Percentiles rank a stretch among this genome's conserved stretches.
phyloP scores from a whole-genome alignment of 352 stramenopile species.

The Pythium diclinum region DNA sequence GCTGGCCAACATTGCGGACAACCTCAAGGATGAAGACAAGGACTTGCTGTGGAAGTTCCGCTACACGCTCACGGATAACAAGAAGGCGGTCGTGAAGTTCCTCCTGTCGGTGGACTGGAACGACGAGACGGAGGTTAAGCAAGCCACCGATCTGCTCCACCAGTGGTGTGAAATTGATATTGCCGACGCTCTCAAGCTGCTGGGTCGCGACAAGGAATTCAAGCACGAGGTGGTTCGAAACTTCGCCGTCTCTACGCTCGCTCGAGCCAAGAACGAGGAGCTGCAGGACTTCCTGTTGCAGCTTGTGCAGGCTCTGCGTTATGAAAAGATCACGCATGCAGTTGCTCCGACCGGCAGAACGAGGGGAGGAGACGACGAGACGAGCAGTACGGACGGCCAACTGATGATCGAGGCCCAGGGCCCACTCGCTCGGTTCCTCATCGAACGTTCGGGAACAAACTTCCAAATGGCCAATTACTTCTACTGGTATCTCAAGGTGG shows the following conservation, averaged over 20 bases:
- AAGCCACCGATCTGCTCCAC: constrained; percentile 80
- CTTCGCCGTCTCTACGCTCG: constrained; percentile 96
- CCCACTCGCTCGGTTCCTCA: constrained; percentile 92
- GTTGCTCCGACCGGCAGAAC: constrained; percentile 14
- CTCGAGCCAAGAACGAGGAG: constrained; percentile 95
- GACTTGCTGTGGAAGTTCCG: constrained; percentile 96
- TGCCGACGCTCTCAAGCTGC: constrained; percentile 96
- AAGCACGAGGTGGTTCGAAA: constrained; percentile 91
- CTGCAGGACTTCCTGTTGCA: constrained; percentile 97
- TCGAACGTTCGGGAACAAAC: constrained; percentile 90
- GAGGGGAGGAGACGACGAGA: constrained; percentile 37
- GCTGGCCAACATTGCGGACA: constrained; percentile 91
- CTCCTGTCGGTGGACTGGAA: constrained; percentile 98
- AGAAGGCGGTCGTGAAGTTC: constrained; percentile 97
- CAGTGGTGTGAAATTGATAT: constrained; percentile 95
- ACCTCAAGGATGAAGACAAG: constrained; percentile 91
- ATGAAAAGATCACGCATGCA: constrained; percentile 52
- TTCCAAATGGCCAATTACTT: constrained; percentile 98
- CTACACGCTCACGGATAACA: constrained; percentile 94
- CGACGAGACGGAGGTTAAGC: constrained; percentile 95
- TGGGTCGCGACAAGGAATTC: constrained; percentile 91
- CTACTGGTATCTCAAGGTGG: constrained; percentile 93
- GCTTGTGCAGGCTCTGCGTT: constrained; percentile 97
- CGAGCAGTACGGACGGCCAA: constrained; percentile 37
- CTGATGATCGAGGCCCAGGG: constrained; percentile 54